Base-by-base conservation (phyloP, 805 yeast genomes). In the Wickerhamomyces kurtzmanii region DNA sequence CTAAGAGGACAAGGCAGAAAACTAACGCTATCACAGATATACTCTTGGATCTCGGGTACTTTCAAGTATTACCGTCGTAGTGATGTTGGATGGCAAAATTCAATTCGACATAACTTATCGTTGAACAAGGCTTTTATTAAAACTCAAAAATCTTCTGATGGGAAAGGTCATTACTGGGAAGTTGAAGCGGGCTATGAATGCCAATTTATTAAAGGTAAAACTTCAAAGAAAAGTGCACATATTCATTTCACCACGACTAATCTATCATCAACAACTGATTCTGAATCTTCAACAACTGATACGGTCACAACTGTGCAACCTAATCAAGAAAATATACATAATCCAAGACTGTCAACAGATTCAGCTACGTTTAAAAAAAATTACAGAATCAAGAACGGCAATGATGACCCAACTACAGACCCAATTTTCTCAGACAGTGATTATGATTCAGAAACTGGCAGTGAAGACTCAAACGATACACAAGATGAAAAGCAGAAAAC, bases 1-100 rank as follows among this genome's bases (percentile, higher is more conserved):
- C 59, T 89, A 38, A 71, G 91, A 35, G 75, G 94, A n/a, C 75
- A 77, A 1, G 67, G 62, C 11, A 66, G 79, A 26, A 77, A 77
- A 37, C 63, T 86, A 22, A 81, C 93, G 3, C 55, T 81, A 29
- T 68, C 91, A 1, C 95, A 85, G 45, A 91, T 89, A 23, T 89
- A 89, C 58, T 67, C 63, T 42, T 89, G 98, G 98, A 91, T 89
- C 24, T 74, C 91, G 7, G 75, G 74, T 24, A 80, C 93, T 20
- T 89, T 87, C 53, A 70, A 65, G 36, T 89, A 78, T 50, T 91
- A 91, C 55, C 74, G 76, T 38, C 74, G 71, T 37, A 80, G 82
- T 33, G 94, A 85, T 42, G 80, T 84, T 8, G 96, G 96, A 16
- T 89, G 98, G 98, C 96, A 89, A 55, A 89, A 89, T 56, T 87